These are phyloP conservation scores for Corymbia calophylla DNA, from an alignment of 441 rosid species.

Conservation along the genomic window DNA sequence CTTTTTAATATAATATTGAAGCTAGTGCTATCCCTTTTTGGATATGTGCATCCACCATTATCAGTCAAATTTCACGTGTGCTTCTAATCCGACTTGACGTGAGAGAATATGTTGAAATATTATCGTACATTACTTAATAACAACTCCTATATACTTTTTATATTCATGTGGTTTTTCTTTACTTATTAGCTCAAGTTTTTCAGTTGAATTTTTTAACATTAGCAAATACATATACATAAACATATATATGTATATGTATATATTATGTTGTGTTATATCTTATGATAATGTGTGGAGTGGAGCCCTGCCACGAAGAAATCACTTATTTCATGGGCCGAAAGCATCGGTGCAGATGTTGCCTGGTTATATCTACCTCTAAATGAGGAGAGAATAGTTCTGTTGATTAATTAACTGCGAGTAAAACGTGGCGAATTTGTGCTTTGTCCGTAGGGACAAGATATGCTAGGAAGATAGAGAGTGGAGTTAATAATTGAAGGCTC, in stretches of 20 bases:
- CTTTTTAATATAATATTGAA: neutral
- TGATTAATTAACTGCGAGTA: neutral
- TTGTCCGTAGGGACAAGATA: neutral
- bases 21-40: neutral
- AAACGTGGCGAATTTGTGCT: neutral
- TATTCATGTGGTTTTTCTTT: rapidly evolving
- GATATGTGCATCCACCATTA: neutral
- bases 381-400: neutral
- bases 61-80: neutral
- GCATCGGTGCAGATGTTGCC: neutral
- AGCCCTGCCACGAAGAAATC: neutral
- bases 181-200: rapidly evolving
- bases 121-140: neutral
- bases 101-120: neutral
- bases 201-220: neutral
- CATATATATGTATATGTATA: no score
- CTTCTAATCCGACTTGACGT: neutral
- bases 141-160: rapidly evolving
- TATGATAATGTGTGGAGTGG: neutral
- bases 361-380: neutral
- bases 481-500: neutral
- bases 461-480: neutral
- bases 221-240: neutral
- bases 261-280: neutral
- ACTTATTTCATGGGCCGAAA: neutral